A percentile compares a stretch with the other conserved stretches of the same genome.
These are phyloP conservation scores for Heliosperma pusillum DNA, from an alignment of 148 eudicot genomes.

Conservation along the genomic window DNA sequence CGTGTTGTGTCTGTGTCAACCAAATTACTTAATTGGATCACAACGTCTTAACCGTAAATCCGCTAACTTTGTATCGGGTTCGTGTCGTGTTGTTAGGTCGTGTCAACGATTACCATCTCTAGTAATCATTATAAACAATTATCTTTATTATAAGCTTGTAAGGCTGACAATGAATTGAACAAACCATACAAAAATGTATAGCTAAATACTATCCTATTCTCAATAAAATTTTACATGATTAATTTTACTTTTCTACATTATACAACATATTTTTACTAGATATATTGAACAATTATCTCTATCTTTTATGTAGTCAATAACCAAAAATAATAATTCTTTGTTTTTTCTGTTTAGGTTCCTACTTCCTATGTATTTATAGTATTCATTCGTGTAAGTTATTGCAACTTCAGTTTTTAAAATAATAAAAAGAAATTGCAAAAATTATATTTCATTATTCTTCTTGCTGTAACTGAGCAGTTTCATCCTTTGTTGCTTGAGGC, in stretches of 20 bases:
- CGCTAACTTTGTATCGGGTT: no score
- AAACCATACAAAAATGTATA: background rate
- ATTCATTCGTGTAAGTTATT: background rate
- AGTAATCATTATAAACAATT: no score
- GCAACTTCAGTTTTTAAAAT: background rate
- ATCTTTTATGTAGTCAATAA: background rate
- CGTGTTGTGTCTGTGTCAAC: no score
- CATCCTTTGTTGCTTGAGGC: slow-evolving; percentile 14
- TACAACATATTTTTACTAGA: slow-evolving; percentile 11
- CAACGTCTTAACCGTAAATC: no score
- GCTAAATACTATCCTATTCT: background rate
- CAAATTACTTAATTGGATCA: no score
- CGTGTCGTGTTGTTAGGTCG: no score
- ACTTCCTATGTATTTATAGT: background rate
- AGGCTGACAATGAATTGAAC: background rate
- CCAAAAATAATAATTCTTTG: no score
- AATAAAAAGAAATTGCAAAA: background rate
- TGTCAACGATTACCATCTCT: no score
- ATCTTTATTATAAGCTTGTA: background rate
- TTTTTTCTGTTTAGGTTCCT: background rate
- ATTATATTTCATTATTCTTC: background rate
- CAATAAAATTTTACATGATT: slow-evolving; percentile 11
- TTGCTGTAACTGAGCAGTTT: background rate
- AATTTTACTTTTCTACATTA: slow-evolving; percentile 7
- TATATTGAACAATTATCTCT: background rate